Conservation (phyloP, 352 stramenopile genomes). For the Phytophthora pini region DNA sequence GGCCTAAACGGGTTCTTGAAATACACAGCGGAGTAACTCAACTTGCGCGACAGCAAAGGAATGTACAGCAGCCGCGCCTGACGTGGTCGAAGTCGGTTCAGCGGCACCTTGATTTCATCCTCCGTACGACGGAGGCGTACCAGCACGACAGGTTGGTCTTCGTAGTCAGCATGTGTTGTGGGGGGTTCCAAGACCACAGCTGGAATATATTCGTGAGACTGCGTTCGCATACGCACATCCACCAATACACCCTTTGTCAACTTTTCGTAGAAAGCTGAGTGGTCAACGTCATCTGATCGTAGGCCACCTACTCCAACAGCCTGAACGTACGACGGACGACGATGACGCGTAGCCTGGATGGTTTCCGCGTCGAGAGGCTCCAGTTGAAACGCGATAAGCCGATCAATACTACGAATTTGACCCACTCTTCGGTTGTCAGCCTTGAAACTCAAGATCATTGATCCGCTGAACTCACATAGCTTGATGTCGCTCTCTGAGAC, state of each 20-base stretch:
- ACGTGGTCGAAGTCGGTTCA: conserved; percentile 68
- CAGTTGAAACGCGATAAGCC: conserved; percentile 86
- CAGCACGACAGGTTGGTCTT: conserved; percentile 59
- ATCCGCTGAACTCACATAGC: conserved; percentile 85
- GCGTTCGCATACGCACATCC: conserved; percentile 71
- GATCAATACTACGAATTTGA: conserved; percentile 88
- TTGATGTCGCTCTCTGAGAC: conserved; percentile 85
- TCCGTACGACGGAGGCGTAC: conserved; percentile 75
- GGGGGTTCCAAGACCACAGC: conserved; percentile 64
- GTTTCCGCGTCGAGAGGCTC: conserved; percentile 74
- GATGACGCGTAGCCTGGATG: conserved; percentile 74
- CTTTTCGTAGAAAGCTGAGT: conserved; percentile 61
- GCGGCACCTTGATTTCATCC: conserved; percentile 76
- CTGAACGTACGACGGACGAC: conserved; percentile 77
- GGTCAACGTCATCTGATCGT: conserved; percentile 53
- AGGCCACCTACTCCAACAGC: conserved; percentile 26
- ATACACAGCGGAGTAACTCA: conserved; percentile 89
- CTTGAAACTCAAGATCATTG: conserved; percentile 90
- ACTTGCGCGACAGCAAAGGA: conserved; percentile 81
- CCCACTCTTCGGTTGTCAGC: conserved; percentile 83
- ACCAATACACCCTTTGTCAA: conserved; percentile 69
- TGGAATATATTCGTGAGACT: conserved; percentile 78
- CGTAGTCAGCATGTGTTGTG: conserved; percentile 34
- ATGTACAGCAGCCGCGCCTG: conserved; percentile 83
- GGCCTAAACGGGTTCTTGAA: conserved; percentile 91